A percentile compares a stretch with the other conserved stretches of the same genome.
Evolutionary conservation across 495 filamentous ascomycete genomes (phyloP).

Genomic region (Lasiosphaeriaceae sp.): DNA sequence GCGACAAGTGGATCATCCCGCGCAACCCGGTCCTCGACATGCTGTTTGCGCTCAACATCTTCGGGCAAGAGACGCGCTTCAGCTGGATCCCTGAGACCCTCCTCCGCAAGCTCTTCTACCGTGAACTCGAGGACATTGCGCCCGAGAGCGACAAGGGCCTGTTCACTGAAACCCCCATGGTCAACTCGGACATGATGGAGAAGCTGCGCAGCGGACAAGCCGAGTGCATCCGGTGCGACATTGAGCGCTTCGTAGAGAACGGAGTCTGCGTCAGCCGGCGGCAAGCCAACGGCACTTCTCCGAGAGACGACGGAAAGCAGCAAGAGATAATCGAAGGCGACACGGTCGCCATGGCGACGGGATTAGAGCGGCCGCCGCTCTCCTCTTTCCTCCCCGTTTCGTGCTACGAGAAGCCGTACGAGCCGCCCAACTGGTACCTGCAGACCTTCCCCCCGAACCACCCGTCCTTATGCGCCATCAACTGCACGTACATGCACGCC

Average conservation of each 20-base stretch:
- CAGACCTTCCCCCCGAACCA: slow-evolving; percentile 72
- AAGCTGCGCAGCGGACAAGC: slow-evolving; percentile 73
- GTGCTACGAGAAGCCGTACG: slow-evolving; percentile 66
- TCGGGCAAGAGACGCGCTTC: slow-evolving; percentile 69
- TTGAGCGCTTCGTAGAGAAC: slow-evolving; percentile 56
- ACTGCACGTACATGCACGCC: slow-evolving; percentile 77
- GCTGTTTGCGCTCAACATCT: slow-evolving; percentile 71
- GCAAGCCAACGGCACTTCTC: slow-evolving; percentile 66
- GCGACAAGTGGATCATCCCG: slow-evolving; percentile 88
- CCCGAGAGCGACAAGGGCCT: slow-evolving; percentile 60
- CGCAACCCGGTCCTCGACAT: slow-evolving; percentile 71
- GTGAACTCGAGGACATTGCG: slow-evolving; percentile 74
- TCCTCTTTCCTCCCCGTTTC: slow-evolving; percentile 68
- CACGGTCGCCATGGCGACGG: slow-evolving; percentile 80
- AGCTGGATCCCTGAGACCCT: slow-evolving; percentile 76
- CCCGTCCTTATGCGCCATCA: slow-evolving; percentile 68
- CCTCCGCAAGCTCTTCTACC: slow-evolving; percentile 77
- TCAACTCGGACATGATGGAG: slow-evolving; percentile 74
- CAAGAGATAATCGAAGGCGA: slow-evolving; percentile 59
- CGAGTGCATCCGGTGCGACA: slow-evolving; percentile 78
- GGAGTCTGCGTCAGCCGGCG: slow-evolving; percentile 69
- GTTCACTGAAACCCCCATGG: slow-evolving; percentile 82
- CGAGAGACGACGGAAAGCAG: slow-evolving; percentile 65
- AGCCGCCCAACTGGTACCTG: slow-evolving; percentile 82
- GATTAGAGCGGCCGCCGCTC: slow-evolving; percentile 69